Conservation (phyloP, 2,329 filamentous ascomycete genomes). For the Arthrobotrys megalospora region DNA sequence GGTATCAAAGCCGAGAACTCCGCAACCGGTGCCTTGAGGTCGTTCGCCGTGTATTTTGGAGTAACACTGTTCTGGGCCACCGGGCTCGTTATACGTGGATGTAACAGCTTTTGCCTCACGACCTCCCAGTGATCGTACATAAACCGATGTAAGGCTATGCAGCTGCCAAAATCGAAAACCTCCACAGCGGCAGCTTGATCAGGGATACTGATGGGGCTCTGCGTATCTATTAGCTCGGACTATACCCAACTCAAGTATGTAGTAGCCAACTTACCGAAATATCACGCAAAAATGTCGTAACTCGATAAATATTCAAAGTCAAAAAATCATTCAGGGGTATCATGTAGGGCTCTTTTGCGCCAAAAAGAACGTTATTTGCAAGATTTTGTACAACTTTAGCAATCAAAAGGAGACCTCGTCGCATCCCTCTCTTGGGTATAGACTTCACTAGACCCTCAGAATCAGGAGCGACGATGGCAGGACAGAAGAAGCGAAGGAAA, state of each 20-base stretch:
- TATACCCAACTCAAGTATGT: background rate
- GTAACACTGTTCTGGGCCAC: conserved; percentile 45
- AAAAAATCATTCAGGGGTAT: conserved; percentile 79
- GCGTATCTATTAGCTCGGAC: conserved; percentile 61
- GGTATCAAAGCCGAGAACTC: conserved; percentile 71
- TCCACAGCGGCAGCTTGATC: conserved; percentile 64
- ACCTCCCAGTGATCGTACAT: conserved; percentile 81
- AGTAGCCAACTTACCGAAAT: conserved; percentile 73
- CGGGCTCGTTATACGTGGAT: conserved; percentile 69
- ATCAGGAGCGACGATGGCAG: conserved; percentile 79
- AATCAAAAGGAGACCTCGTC: conserved; percentile 77
- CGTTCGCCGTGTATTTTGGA: conserved; percentile 51
- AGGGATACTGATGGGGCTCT: conserved; percentile 67
- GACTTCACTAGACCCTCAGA: conserved; percentile 76
- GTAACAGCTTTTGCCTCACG: conserved; percentile 76
- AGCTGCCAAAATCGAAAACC: conserved; percentile 79
- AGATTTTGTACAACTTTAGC: conserved; percentile 81
- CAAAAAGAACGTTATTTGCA: conserved; percentile 80
- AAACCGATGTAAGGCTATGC: conserved; percentile 78
- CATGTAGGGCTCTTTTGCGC: conserved; percentile 81
- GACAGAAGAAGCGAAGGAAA: conserved; percentile 80
- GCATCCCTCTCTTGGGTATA: conserved; percentile 78
- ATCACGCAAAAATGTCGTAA: conserved; percentile 77
- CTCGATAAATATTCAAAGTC: conserved; percentile 77
- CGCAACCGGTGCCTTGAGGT: conserved; percentile 61